Conservation (phyloP, 164 flowering plant genomes). For the Nelumbo lutea region DNA sequence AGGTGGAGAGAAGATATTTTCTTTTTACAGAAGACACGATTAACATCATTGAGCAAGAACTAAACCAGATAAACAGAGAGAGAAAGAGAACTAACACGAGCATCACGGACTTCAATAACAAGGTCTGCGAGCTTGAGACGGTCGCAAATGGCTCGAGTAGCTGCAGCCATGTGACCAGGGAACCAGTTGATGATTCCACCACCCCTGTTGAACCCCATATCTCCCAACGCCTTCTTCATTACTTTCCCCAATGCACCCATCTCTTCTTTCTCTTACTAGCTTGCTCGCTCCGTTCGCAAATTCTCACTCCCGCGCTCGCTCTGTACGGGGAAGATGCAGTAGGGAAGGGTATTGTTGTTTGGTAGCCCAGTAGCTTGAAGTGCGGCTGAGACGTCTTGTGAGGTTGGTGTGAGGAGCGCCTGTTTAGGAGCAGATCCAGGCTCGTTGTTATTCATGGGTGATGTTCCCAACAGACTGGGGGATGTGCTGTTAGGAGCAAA, state of each 20-base stretch:
- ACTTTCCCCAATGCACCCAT: constrained; percentile 23
- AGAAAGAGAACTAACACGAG: constrained; percentile 50
- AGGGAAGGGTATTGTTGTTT: too few species aligned
- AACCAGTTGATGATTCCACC: constrained; percentile 87
- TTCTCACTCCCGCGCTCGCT: too few species aligned
- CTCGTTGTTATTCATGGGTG: too few species aligned
- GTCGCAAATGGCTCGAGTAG: constrained; percentile 85
- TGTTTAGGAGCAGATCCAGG: too few species aligned
- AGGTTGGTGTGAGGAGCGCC: too few species aligned
- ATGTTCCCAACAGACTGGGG: too few species aligned
- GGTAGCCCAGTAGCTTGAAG: too few species aligned
- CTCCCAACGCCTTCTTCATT: constrained; percentile 57
- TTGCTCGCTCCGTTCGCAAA: too few species aligned
- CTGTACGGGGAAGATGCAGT: too few species aligned
- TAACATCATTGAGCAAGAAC: neutral
- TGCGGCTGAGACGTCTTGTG: too few species aligned
- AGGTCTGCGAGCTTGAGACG: constrained; percentile 88
- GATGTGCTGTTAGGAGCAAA: too few species aligned
- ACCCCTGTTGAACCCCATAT: constrained; percentile 58
- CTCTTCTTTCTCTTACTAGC: constrained; percentile 10
- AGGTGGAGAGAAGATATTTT: neutral
- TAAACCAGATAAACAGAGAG: constrained; percentile 2
- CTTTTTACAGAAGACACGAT: neutral
- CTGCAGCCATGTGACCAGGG: constrained; percentile 98
- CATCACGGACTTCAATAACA: constrained; percentile 90